Evolutionary conservation across 805 yeast species (phyloP), one percentile per base, ranked within the genome.

Genomic region (Wickerhamiella lipophila): DNA sequence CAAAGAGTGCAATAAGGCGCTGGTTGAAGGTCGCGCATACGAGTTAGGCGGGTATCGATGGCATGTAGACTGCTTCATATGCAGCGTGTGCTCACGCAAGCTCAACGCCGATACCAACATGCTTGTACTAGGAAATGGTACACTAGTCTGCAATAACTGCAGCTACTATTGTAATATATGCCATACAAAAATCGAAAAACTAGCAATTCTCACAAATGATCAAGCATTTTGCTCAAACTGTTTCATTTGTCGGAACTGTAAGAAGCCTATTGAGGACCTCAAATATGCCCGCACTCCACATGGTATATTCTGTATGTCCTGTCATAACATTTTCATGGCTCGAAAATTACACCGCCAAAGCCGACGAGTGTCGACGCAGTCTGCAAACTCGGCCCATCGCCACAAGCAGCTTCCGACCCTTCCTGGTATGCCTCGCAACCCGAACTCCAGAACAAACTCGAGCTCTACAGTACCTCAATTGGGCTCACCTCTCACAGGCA

Each of bases 1-100:
- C 53, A 59, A 57, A 40, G 58, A 52, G 22, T 59, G 58, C 45
- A 52, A 50, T 36, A 44, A 38, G 35, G 60, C 72, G 51, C 68
- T 81, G 23, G 83, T 89, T 44, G 75, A 75, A 16, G 96, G 96
- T 27, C 94, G 88, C 55, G 97, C 97, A 2, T 92, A 86, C 62
- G 97, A 89, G 62, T 70, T 89, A 22, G 95, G 95, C 21, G 94
- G 83, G 23, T 89, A 86, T 61, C 77, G 95, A 55, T 92, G 98
- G 98, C 98, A 92, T 64, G 82, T 86, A 50, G 75, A 82, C 53
- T 92, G 98, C 66, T 92, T 92, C 66, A 73, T 78, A 42, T 92
- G 98, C 65, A 82, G 94, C 49, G 81, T 81, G 56, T 92, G 98
- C 64, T 70, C 75, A 32, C 74, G 77, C 56, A 74, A 79, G 32